These are phyloP conservation scores for Podospora appendiculata DNA, from an alignment of 495 filamentous ascomycete genomes.

Conservation along the genomic window DNA sequence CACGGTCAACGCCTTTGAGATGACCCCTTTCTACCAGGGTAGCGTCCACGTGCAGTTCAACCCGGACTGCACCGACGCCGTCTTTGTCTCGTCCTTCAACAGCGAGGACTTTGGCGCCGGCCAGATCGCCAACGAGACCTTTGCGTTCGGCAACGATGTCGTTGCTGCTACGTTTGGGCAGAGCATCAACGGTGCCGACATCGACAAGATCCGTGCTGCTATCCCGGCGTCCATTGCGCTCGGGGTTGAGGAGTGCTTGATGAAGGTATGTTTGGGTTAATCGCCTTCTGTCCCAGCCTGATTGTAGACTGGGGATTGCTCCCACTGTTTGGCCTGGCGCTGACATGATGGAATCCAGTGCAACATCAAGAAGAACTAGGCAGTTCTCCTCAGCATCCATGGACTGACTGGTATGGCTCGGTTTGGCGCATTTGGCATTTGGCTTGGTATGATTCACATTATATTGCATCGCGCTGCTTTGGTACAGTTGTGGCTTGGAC, in stretches of 20 bases:
- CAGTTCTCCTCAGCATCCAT: too few species aligned
- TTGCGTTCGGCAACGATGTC: slow-evolving; percentile 35
- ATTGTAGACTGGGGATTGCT: too few species aligned
- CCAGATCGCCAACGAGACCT: slow-evolving; percentile 43
- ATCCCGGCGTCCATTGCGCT: slow-evolving; percentile 19
- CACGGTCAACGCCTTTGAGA: slow-evolving; percentile 26
- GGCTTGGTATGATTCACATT: too few species aligned
- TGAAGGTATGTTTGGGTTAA: slow-evolving; percentile 1
- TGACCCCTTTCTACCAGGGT: slow-evolving; percentile 43
- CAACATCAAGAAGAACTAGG: too few species aligned
- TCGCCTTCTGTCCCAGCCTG: too few species aligned
- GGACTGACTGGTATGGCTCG: too few species aligned
- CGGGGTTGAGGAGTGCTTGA: slow-evolving; percentile 9
- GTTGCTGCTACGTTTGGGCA: slow-evolving; percentile 35
- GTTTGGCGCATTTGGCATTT: too few species aligned
- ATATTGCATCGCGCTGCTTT: too few species aligned
- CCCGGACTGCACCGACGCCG: slow-evolving; percentile 27
- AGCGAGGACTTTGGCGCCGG: slow-evolving; percentile 42
- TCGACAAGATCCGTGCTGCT: slow-evolving; percentile 9
- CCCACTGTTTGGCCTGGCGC: too few species aligned
- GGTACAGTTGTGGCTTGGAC: too few species aligned
- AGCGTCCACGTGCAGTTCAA: slow-evolving; percentile 49
- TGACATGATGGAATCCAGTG: too few species aligned
- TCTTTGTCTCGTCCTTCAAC: slow-evolving; percentile 29
- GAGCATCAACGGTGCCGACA: slow-evolving; percentile 18